A percentile compares a stretch with the other conserved stretches of the same genome.
phyloP scores from a whole-genome alignment of 108 stramenopile genomes.

The Conticribra weissflogii region DNA sequence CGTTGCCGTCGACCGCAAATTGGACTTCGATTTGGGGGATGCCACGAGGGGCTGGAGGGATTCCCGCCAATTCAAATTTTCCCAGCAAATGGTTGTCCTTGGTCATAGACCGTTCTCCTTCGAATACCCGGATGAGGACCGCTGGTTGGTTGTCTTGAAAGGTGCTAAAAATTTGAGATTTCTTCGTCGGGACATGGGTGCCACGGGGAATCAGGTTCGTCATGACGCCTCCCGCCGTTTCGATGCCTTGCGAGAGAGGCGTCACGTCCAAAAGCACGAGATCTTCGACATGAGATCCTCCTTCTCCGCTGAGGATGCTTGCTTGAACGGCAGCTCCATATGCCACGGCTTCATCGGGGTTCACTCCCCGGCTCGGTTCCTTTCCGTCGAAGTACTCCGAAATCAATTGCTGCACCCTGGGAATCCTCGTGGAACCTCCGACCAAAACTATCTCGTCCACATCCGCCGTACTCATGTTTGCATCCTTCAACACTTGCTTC shows the following conservation, averaged over 20 bases:
- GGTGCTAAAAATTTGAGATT: neutral
- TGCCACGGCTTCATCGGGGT: slow-evolving; percentile 98
- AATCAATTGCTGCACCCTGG: slow-evolving; percentile 92
- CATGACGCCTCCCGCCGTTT: neutral
- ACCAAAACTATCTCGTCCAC: slow-evolving; percentile 97
- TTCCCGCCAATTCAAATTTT: neutral
- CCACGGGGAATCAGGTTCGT: neutral
- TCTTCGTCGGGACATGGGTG: neutral
- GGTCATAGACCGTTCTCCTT: neutral
- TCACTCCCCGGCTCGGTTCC: slow-evolving; percentile 94
- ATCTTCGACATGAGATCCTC: slow-evolving; percentile 79
- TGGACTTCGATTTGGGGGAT: neutral
- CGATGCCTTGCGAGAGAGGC: neutral
- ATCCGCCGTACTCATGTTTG: slow-evolving; percentile 86
- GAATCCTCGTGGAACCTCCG: slow-evolving; percentile 97
- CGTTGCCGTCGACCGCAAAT: neutral
- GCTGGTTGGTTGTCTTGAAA: neutral
- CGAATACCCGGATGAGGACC: neutral
- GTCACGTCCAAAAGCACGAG: slow-evolving; percentile 50
- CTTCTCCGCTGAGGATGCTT: slow-evolving; percentile 78
- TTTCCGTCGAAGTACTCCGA: slow-evolving; percentile 97
- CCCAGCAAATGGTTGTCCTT: neutral
- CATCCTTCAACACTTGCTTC: slow-evolving; percentile 91
- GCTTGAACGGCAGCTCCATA: slow-evolving; percentile 96
- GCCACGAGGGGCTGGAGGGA: neutral